Conservation (phyloP, 805 yeast species). For the Sugiyamaella boreocaroliniensis region DNA sequence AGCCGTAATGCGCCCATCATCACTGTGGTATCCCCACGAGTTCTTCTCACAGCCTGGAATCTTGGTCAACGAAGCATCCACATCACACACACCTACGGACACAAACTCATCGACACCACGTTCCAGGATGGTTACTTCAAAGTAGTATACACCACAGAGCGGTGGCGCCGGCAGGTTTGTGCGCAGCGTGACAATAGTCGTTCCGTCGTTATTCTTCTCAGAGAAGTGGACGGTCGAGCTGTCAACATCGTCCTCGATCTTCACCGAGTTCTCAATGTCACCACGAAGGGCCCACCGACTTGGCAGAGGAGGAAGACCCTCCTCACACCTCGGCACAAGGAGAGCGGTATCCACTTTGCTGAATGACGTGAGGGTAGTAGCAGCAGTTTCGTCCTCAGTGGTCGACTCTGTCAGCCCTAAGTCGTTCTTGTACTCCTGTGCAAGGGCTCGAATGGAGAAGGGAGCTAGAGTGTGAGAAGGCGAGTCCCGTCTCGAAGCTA, state of each 20-base stretch:
- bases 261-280: conserved; percentile 12
- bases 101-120: conserved; percentile 37
- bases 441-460: background rate
- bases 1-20: conserved; percentile 40
- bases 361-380: background rate
- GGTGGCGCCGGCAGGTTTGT: conserved; percentile 35
- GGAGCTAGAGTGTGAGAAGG: background rate
- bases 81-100: conserved; percentile 41
- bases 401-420: background rate
- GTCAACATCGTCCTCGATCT: conserved; percentile 11
- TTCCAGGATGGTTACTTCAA: conserved; percentile 37
- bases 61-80: conserved; percentile 29
- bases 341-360: background rate
- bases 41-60: conserved; percentile 44
- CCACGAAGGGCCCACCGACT: conserved; percentile 14
- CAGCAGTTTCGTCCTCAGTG: background rate
- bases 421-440: background rate
- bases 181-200: conserved; percentile 22
- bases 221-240: conserved; percentile 5
- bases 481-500: background rate
- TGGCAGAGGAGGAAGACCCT: conserved; percentile 21
- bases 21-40: conserved; percentile 50
- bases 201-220: conserved; percentile 5
- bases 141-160: conserved; percentile 44
- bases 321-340: conserved; percentile 7